Evolutionary conservation across 768 basidiomycete species (phyloP).

Genomic region (Naematelia encephala): DNA sequence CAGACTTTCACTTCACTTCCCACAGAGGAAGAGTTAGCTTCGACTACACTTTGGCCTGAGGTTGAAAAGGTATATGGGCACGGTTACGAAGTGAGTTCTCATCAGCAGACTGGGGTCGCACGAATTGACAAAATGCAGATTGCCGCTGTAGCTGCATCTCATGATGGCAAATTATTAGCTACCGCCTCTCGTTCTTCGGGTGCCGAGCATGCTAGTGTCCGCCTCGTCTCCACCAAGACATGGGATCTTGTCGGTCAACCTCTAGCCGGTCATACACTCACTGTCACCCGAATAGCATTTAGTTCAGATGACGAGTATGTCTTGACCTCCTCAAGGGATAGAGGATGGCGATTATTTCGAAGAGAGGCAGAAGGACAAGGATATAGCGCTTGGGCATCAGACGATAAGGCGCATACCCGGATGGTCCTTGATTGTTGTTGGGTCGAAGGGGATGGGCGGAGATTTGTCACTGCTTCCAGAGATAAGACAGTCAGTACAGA

Average conservation of each 20-base stretch:
- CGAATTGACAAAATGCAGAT: conserved; percentile 57
- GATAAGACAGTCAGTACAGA: conserved; percentile 74
- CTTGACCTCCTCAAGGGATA: conserved; percentile 83
- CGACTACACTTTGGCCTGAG: conserved; percentile 92
- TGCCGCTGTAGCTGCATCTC: conserved; percentile 73
- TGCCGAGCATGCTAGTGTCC: conserved; percentile 82
- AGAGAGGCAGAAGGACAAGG: conserved; percentile 52
- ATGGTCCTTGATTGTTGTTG: conserved; percentile 97
- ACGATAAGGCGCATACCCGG: conserved; percentile 75
- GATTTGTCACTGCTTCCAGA: conserved; percentile 89
- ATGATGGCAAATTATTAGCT: conserved; percentile 66
- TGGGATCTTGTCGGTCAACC: conserved; percentile 71
- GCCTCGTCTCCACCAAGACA: conserved; percentile 68
- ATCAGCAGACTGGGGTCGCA: too few species aligned
- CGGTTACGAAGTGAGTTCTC: conserved; percentile 77
- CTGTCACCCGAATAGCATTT: conserved; percentile 85
- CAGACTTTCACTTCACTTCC: conserved; percentile 53
- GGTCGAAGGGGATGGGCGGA: conserved; percentile 63
- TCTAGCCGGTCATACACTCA: conserved; percentile 77
- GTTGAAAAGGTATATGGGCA: conserved; percentile 95
- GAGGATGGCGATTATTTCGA: conserved; percentile 81
- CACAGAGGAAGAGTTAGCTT: conserved; percentile 85
- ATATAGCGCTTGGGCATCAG: conserved; percentile 62
- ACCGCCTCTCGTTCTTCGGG: conserved; percentile 87
- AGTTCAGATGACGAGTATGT: conserved; percentile 76